Percentiles rank a stretch among this genome's conserved stretches.
phyloP scores from a whole-genome alignment of 805 yeast genomes.

The Teunomyces stri region DNA sequence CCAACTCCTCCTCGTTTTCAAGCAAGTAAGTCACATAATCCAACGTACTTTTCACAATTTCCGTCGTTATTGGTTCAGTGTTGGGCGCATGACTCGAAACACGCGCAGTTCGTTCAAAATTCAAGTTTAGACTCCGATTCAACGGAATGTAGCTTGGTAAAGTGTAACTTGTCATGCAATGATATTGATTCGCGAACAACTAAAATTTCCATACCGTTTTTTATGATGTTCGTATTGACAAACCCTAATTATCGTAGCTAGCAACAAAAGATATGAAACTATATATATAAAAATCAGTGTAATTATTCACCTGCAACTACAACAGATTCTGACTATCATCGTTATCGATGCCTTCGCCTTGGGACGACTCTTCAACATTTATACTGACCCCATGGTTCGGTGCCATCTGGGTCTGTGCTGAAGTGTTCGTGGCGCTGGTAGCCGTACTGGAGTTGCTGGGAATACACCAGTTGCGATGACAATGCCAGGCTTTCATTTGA shows the following conservation, averaged over 20 bases:
- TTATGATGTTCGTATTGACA: neutral
- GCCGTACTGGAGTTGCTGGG: constrained; percentile 39
- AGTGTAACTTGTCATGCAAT: neutral
- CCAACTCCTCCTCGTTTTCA: constrained; percentile 2
- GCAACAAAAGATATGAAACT: too few species aligned
- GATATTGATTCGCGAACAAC: neutral
- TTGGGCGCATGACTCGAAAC: constrained; percentile 4
- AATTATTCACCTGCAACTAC: neutral
- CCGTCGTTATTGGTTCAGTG: constrained; percentile 2
- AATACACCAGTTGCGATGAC: constrained; percentile 93
- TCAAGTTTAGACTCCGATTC: constrained; percentile 4
- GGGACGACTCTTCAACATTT: constrained; percentile 8
- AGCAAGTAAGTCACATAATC: constrained; percentile 7
- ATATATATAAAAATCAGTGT: too few species aligned
- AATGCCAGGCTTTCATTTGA: constrained; percentile 88
- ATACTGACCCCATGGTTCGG: constrained; percentile 1
- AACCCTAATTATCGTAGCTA: neutral
- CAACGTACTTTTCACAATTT: constrained; percentile 3
- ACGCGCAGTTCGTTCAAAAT: constrained; percentile 5
- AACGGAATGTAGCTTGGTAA: constrained; percentile 7
- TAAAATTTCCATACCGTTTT: too few species aligned
- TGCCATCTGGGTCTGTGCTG: constrained; percentile 7
- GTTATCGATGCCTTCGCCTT: constrained; percentile 4
- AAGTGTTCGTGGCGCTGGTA: constrained; percentile 13
- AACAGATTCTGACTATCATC: constrained; percentile 4